Evolutionary conservation across 805 yeast species (phyloP).

Genomic region (Candida rishiriensis): DNA sequence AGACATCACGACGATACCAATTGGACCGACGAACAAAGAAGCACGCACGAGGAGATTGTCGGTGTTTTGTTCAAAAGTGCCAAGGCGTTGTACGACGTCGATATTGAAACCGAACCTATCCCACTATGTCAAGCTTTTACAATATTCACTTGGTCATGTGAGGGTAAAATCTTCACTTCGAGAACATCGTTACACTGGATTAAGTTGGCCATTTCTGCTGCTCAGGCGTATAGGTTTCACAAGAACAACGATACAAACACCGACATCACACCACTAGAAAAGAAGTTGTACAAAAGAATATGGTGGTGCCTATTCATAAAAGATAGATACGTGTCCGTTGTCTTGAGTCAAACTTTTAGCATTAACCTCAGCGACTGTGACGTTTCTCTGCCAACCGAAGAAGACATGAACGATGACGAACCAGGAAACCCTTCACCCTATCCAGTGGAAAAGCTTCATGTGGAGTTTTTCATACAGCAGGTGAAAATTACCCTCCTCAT

Average conservation of each 20-base stretch:
- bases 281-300: conserved; percentile 52
- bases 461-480: not conserved
- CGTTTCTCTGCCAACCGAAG: conserved; percentile 60
- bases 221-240: conserved; percentile 69
- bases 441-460: not conserved
- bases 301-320: conserved; percentile 72
- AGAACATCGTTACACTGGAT: conserved; percentile 17
- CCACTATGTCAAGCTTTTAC: conserved; percentile 49
- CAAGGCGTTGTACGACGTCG: conserved; percentile 63
- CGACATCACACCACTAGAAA: conserved; percentile 6
- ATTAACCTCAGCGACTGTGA: conserved; percentile 71
- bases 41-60: conserved; percentile 33
- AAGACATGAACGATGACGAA: conserved; percentile 45
- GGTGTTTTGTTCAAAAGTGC: conserved; percentile 43
- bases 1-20: conserved; percentile 52
- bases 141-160: conserved; percentile 1
- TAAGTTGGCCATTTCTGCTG: conserved; percentile 57
- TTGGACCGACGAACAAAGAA: conserved; percentile 41
- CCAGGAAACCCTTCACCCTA: not conserved
- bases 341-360: conserved; percentile 63
- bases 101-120: conserved; percentile 60
- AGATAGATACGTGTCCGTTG: conserved; percentile 58
- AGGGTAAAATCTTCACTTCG: not conserved
- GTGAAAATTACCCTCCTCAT: conserved; percentile 1
- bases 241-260: conserved; percentile 28